Evolutionary conservation across 805 yeast species (phyloP).

Genomic region (Suhomyces xylopsoci): DNA sequence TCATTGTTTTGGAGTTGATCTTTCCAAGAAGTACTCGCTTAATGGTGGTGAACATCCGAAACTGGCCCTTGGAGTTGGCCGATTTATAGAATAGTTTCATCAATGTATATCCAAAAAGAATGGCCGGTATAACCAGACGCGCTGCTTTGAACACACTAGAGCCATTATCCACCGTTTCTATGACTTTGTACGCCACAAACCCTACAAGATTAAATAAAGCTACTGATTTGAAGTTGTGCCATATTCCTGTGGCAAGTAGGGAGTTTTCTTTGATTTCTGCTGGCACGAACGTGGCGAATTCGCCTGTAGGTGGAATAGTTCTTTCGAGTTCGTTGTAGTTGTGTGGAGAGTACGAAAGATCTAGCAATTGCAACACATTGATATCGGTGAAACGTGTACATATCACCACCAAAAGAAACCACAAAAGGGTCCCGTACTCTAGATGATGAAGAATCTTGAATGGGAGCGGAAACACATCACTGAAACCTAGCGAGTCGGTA

Average conservation of each 20-base stretch:
- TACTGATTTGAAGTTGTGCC: constrained; percentile 28
- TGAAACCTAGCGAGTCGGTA: neutral
- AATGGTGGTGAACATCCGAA: constrained; percentile 47
- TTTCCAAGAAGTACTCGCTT: constrained; percentile 55
- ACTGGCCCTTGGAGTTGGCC: constrained; percentile 32
- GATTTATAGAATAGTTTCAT: constrained; percentile 32
- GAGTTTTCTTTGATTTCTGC: constrained; percentile 31
- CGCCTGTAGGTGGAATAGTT: constrained; percentile 24
- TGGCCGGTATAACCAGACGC: constrained; percentile 28
- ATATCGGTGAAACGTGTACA: constrained; percentile 35
- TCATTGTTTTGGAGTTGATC: constrained; percentile 51
- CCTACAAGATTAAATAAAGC: constrained; percentile 22
- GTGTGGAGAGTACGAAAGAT: constrained; percentile 38
- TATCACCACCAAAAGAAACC: constrained; percentile 47
- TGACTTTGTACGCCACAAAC: constrained; percentile 18
- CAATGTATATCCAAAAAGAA: constrained; percentile 14
- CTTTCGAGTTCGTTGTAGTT: constrained; percentile 27
- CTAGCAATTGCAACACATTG: constrained; percentile 45
- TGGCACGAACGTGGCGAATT: constrained; percentile 26
- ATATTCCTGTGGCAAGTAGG: constrained; percentile 32
- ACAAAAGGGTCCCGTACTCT: constrained; percentile 49
- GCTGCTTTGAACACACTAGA: constrained; percentile 2
- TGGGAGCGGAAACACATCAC: constrained; percentile 35
- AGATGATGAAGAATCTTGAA: constrained; percentile 48
- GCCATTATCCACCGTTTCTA: constrained; percentile 1